Evolutionary conservation across 2,329 filamentous ascomycete species (phyloP), one percentile per base, ranked within the genome.

Genomic region (Aspergillus caelatus): DNA sequence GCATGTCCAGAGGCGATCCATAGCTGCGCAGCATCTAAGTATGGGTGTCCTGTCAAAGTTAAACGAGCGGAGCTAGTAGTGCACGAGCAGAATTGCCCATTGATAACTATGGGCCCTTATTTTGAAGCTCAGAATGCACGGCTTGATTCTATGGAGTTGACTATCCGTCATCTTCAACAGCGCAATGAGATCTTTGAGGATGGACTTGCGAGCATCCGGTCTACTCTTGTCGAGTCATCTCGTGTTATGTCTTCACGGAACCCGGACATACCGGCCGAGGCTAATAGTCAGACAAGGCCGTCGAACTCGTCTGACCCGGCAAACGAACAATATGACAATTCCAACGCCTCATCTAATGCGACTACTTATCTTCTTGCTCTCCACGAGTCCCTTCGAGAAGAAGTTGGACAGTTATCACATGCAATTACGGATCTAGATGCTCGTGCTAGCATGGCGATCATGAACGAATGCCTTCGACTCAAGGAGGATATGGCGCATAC

Each of bases 401-500:
- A 89, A 71, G 83, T 89, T 56, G 77, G 78, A 21, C 84, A 85
- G 56, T 79, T 88, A 32, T 81, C 82, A 16, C 80, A 82, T 58
- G 83, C 84, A 3, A 78, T 89, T 11, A 82, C 82, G 4, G 86
- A 88, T 61, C 79, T 88, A 48, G 87, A 89, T 65, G 86, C 84
- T 54, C 83, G 86, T 41, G 83, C 85, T 43, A 87, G 81, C 73
- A 87, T 89, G 85, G 83, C 86, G 63, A 83, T 87, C 46, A 82
- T 89, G 77, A 89, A 88, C 68, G 87, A 89, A 72, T 86, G 83
- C 54, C 79, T 88, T 36, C 84, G 86, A 4, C 81, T 85, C 57
- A 86, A 87, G 64, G 87, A 89, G 67, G 86, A 89, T 63, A 84
- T 89, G 77, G 81, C 86, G 12, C 86, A 88, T 69, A 83, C 85